Conservation (phyloP, 2,329 filamentous ascomycete species). For the Cladosporium oxysporum region DNA sequence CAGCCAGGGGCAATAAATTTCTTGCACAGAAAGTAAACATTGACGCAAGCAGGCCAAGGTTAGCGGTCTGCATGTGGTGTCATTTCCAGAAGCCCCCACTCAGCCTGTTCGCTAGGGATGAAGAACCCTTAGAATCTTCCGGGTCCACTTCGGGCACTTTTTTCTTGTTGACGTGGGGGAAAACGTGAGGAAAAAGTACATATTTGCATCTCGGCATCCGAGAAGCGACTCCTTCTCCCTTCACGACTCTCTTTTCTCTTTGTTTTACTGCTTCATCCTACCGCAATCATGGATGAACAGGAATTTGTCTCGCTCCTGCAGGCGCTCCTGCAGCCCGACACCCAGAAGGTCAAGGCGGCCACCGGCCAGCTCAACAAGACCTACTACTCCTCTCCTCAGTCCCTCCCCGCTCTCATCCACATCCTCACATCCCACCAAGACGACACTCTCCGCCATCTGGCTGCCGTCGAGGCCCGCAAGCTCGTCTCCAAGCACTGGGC, state of each 20-base stretch:
- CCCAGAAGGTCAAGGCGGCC: conserved; percentile 73
- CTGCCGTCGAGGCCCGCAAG: conserved; percentile 84
- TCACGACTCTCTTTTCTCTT: conserved; percentile 14
- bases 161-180: conserved; percentile 5
- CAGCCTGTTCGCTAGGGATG: background rate
- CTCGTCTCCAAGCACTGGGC: conserved; percentile 86
- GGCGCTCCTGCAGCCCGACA: conserved; percentile 85
- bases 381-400: conserved; percentile 84
- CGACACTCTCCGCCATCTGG: conserved; percentile 77
- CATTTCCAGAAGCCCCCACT: conserved; percentile 6
- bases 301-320: conserved; percentile 84
- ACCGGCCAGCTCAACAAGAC: conserved; percentile 89
- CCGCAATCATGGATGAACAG: conserved; percentile 68
- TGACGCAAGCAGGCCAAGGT: conserved; percentile 2
- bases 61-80: conserved; percentile 4
- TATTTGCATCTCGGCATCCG: background rate
- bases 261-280: conserved; percentile 18
- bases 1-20: background rate
- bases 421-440: conserved; percentile 77
- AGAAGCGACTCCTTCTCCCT: background rate
- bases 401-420: conserved; percentile 83
- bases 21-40: background rate
- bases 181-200: conserved; percentile 3
- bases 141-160: background rate
- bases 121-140: background rate